phyloP scores from a whole-genome alignment of 1,139 yeast species.

The Diutina scorzettiae region DNA sequence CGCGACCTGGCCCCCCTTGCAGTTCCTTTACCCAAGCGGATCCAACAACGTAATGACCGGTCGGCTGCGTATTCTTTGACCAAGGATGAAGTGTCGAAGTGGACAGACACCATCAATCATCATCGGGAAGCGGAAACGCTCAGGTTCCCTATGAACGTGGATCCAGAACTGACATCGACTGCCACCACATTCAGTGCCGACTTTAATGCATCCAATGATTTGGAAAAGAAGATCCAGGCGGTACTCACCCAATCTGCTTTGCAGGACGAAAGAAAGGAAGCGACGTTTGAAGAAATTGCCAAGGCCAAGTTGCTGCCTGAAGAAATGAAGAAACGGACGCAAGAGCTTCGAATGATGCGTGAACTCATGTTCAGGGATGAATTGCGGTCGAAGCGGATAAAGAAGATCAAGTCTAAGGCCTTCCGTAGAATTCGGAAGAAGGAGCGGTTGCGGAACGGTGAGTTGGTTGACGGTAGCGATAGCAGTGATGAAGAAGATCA shows the following conservation, averaged over 20 bases:
- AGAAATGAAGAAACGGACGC: slow-evolving; percentile 66
- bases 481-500: slow-evolving; percentile 45
- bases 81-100: slow-evolving; percentile 72
- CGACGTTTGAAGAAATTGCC: slow-evolving; percentile 79
- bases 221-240: slow-evolving; percentile 55
- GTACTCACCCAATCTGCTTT: slow-evolving; percentile 57
- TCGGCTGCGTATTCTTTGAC: slow-evolving; percentile 85
- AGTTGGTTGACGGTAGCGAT: slow-evolving; percentile 45
- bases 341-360: slow-evolving; percentile 82
- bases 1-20: slow-evolving; percentile 40
- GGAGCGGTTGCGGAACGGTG: slow-evolving; percentile 62
- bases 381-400: slow-evolving; percentile 76
- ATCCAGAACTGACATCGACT: slow-evolving; percentile 6
- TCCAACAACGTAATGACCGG: slow-evolving; percentile 79
- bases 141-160: slow-evolving; percentile 44
- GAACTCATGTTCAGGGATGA: slow-evolving; percentile 95
- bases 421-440: slow-evolving; percentile 80
- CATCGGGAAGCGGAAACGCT: slow-evolving; percentile 80
- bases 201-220: slow-evolving; percentile 26
- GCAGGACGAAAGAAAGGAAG: slow-evolving; percentile 61
- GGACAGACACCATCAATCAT: slow-evolving; percentile 75
- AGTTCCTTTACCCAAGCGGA: slow-evolving; percentile 76
- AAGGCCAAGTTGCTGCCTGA: slow-evolving; percentile 73
- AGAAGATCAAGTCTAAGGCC: slow-evolving; percentile 87
- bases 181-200: neutral